Evolutionary conservation across 78 protist species (phyloP).

Genomic region (Speleostelium caveatum): DNA sequence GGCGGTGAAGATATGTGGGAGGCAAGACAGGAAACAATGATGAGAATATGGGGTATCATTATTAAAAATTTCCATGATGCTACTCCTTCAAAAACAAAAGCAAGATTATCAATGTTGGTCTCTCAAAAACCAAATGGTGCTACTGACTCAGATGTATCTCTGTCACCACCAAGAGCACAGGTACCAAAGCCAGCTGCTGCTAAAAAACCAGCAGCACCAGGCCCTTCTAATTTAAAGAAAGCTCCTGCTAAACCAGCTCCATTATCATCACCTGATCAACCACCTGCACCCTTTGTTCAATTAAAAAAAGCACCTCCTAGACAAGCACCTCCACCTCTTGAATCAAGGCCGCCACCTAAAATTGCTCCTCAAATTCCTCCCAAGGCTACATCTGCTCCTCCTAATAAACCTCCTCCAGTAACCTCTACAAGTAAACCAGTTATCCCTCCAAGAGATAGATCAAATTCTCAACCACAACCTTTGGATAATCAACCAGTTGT

Average conservation of each 20-base stretch:
- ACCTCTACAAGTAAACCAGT: conserved; percentile 11
- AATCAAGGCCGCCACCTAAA: conserved; percentile 58
- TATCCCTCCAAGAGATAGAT: neutral
- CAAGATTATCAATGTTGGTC: conserved; percentile 43
- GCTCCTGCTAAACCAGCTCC: neutral
- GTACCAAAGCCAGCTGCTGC: neutral
- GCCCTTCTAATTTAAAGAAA: neutral
- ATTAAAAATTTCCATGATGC: conserved; percentile 63
- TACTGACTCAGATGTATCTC: neutral
- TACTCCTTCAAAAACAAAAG: conserved; percentile 34
- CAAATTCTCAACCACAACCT: neutral
- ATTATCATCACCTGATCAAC: neutral
- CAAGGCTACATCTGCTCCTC: conserved; percentile 49
- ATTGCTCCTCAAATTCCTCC: neutral
- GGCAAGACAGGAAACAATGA: conserved; percentile 70
- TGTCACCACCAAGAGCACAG: neutral
- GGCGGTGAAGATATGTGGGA: conserved; percentile 74
- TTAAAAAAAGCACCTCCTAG: neutral
- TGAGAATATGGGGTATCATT: conserved; percentile 57
- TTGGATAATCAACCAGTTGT: neutral
- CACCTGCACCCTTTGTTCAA: neutral
- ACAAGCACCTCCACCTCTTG: neutral
- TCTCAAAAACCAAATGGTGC: neutral
- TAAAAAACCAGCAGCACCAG: neutral
- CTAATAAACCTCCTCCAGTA: neutral